Evolutionary conservation across 78 protist species (phyloP), one percentile per base, ranked within the genome.

Genomic region (Cavenderia fasciculata): DNA sequence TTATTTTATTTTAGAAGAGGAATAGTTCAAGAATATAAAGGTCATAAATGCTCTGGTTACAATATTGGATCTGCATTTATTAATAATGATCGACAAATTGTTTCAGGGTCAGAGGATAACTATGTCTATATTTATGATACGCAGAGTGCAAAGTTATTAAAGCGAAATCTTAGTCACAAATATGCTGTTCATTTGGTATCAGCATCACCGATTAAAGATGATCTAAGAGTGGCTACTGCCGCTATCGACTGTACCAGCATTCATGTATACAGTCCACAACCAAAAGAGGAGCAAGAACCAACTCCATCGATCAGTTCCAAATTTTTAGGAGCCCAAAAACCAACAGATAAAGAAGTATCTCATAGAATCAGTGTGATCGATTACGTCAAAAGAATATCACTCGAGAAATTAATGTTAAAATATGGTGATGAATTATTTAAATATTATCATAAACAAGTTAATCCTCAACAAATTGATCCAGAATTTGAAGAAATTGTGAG

Each of bases 101-200:
- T 86, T 16, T 44, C 85, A 21, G 92, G 92, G 1, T 72, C 85
- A 2, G 92, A 86, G 34, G 84, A 72, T 46, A 25, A 74, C 38
- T 62, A 25, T 2, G 54, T 86, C 0, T 72, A 86, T 44, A 72
- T 86, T 21, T 86, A 72, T 23, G 92, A 86, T 1, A 61, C 74
- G 12, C 44, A 40, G 18, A 40, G 46, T 14, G 92, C 59, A 5
- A 34, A 51, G 0, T 27, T 72, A 0, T 16, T 72, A 12, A 86
- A 86, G 43, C 61, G 36, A 31, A 51, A 49, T 0, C 23, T 38
- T 3, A 44, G 75, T 14, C 87, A 77, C 29, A 46, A 51, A n/a
- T 46, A 71, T 10, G 54, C 87, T 0, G 87, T 77, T 12, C 87
- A 77, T 38, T 63, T 77, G 21, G 87, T 77, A 4, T 51, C 73